These are phyloP conservation scores for Luzula sylvatica DNA, from an alignment of 176 grass and related monocot genomes.

Conservation along the genomic window DNA sequence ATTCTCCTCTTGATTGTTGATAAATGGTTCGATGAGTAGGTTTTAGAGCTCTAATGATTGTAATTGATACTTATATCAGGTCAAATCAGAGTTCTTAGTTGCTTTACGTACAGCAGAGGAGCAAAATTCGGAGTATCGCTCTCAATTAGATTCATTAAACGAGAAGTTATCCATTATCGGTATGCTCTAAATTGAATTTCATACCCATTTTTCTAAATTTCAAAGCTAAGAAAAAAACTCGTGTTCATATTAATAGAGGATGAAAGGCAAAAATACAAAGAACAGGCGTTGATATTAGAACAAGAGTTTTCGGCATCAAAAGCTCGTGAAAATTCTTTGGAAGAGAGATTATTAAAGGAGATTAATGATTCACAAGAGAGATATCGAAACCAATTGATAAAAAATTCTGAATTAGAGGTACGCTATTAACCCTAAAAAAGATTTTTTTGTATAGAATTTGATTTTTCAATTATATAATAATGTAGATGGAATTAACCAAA, in stretches of 20 bases:
- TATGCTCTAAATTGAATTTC: conserved; percentile 23
- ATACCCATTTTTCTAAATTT: conserved; percentile 1
- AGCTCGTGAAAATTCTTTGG: conserved; percentile 61
- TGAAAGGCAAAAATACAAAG: conserved; percentile 57
- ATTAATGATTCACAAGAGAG: conserved; percentile 46
- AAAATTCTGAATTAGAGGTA: conserved; percentile 75
- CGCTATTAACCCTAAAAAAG: neutral
- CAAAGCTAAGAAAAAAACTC: neutral
- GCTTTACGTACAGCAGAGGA: conserved; percentile 60
- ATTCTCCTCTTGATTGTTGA: neutral
- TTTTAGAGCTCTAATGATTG: too few species aligned
- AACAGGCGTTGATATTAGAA: conserved; percentile 49
- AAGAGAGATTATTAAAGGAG: conserved; percentile 70
- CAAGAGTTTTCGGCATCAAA: conserved; percentile 87
- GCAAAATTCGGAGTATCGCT: conserved; percentile 56
- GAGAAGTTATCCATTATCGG: conserved; percentile 55
- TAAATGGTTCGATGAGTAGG: neutral
- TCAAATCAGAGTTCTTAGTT: conserved; percentile 82
- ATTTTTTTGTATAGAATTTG: neutral
- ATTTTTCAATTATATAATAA: conserved; percentile 9
- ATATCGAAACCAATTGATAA: conserved; percentile 54
- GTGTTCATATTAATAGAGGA: conserved; percentile 41
- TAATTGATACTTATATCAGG: conserved; percentile 24
- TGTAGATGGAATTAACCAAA: conserved; percentile 68
- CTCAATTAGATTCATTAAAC: conserved; percentile 32